phyloP scores from a whole-genome alignment of 805 yeast species.

The Wickerhamiella hasegawae region DNA sequence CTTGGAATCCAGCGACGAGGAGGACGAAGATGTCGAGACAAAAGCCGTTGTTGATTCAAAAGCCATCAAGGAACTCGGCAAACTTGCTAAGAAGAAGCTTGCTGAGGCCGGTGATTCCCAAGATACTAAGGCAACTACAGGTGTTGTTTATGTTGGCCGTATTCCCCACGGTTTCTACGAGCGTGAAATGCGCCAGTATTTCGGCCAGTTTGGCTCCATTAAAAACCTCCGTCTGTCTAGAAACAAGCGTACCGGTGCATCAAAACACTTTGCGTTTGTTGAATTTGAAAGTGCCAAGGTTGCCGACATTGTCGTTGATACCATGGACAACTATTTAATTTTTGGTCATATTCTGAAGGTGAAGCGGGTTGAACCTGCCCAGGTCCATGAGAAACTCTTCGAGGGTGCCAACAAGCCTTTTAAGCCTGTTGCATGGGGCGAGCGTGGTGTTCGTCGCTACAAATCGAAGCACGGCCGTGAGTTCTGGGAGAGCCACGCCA shows the following conservation, averaged over 20 bases:
- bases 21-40: constrained; percentile 2
- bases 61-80: constrained; percentile 4
- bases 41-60: not conserved
- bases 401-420: constrained; percentile 38
- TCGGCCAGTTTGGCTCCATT: constrained; percentile 80
- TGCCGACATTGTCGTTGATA: constrained; percentile 79
- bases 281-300: constrained; percentile 64
- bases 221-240: constrained; percentile 66
- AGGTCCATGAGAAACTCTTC: constrained; percentile 35
- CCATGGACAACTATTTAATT: constrained; percentile 87
- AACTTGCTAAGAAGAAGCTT: constrained; percentile 1
- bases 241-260: constrained; percentile 76
- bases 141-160: constrained; percentile 79
- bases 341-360: constrained; percentile 79
- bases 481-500: constrained; percentile 39
- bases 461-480: constrained; percentile 42
- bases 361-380: constrained; percentile 30
- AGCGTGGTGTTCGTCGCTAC: constrained; percentile 34
- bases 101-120: not conserved
- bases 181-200: constrained; percentile 51
- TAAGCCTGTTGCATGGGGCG: constrained; percentile 43
- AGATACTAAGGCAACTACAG: constrained; percentile 20
- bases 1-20: constrained; percentile 4
- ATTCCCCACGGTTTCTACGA: constrained; percentile 89
- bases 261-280: constrained; percentile 82